A percentile compares a stretch with the other conserved stretches of the same genome.
Evolutionary conservation across 2,329 filamentous ascomycete genomes (phyloP).

Genomic region (Albophoma yamanashiensis): DNA sequence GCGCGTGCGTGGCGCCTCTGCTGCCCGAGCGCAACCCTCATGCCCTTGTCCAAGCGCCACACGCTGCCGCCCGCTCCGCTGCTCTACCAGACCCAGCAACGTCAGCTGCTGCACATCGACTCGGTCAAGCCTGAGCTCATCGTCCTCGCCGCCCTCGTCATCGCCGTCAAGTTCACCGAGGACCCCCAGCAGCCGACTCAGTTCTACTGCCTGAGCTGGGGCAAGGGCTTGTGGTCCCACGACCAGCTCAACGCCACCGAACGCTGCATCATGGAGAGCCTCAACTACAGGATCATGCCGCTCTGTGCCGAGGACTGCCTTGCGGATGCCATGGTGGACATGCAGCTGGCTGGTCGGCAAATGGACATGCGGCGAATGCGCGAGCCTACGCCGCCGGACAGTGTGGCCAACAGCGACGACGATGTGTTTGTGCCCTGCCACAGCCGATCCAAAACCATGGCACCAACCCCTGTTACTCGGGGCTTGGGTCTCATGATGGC

Average conservation of each 20-base stretch:
- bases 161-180: slow-evolving; percentile 56
- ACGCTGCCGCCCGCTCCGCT: slow-evolving; percentile 32
- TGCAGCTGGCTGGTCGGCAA: slow-evolving; percentile 44
- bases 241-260: slow-evolving; percentile 55
- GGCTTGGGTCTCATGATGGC: slow-evolving; percentile 15
- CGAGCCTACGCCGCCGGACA: slow-evolving; percentile 18
- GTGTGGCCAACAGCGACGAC: slow-evolving; percentile 15
- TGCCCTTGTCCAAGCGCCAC: slow-evolving; percentile 29
- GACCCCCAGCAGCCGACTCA: slow-evolving; percentile 44
- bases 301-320: slow-evolving; percentile 46
- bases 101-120: slow-evolving; percentile 53
- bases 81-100: slow-evolving; percentile 21
- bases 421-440: slow-evolving; percentile 18
- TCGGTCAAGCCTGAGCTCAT: slow-evolving; percentile 52
- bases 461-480: slow-evolving; percentile 10
- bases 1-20: slow-evolving; percentile 50
- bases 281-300: slow-evolving; percentile 52
- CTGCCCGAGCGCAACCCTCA: slow-evolving; percentile 27
- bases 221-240: slow-evolving; percentile 43
- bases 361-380: slow-evolving; percentile 12
- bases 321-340: slow-evolving; percentile 49
- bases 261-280: slow-evolving; percentile 51
- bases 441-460: slow-evolving; percentile 24
- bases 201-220: slow-evolving; percentile 45
- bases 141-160: slow-evolving; percentile 49